Evolutionary conservation across 2,329 filamentous ascomycete species (phyloP), one percentile per base, ranked within the genome.

Genomic region (Sphaerulina vaccinii): DNA sequence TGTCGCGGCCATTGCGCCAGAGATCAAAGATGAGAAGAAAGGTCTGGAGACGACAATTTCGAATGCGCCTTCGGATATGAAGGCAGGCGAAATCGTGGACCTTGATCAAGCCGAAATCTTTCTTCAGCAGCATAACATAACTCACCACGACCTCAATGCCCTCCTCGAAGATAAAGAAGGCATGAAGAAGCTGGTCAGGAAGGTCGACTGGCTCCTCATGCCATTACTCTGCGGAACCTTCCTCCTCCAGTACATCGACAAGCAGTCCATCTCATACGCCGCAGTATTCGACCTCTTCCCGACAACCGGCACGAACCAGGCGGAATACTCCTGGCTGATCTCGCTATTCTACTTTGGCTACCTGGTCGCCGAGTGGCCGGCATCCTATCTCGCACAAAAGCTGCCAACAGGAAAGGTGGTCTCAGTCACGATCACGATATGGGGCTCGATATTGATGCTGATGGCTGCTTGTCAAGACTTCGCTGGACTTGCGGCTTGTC

Each of bases 391-490:
- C 19, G 68, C 66, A 3, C 69, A 71, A 51, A 60, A 65, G n/a
- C 62, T 64, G 22, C 65, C 59, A 11, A 69, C 64, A 6, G 69
- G 67, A 5, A 66, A 60, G 23, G 65, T 70, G 4, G 62, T 70
- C 2, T 62, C 67, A 3, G 56, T 54, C 15, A 59, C 57, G 60
- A 84, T 88, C 58, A 71, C 83, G 5, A 72, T 78, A 6, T 88
- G 85, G 85, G 84, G 83, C 3, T 63, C 72, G 0, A 73, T 80
- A 2, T 72, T 88, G 5, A 80, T 80, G 5, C 75, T 80, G 53
- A 84, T 86, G 53, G 78, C 84, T 1, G 80, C 79, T 2, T 83
- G 80, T 67, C 71, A 73, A 45, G 82, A 76, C 64, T 88, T 87
- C 58, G 68, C 73, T 0, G 76, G 80, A 1, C 72, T 88, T 1